Base-by-base conservation (phyloP, 73 alveolate species). In the Vitrella brassicaformis region DNA sequence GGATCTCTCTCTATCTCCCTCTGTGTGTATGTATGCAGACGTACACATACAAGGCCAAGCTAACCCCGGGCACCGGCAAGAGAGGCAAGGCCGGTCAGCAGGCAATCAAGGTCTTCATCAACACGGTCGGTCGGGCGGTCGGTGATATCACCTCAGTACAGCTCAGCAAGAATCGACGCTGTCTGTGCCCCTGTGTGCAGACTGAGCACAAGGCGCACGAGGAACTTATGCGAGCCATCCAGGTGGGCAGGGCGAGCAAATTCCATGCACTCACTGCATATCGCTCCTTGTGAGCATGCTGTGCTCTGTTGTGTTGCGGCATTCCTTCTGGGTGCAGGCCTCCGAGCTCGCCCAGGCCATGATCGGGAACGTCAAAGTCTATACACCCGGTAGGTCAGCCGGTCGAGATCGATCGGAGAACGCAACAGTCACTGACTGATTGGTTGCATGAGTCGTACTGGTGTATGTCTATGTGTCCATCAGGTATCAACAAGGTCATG, bases 51-150 rank as follows among this genome's bases (percentile, higher is more conserved):
- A 85, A 87, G 74, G 90, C 81, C 31, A 89, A 89, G 69, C 67
- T 89, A 56, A 66, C 47, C 10, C 92, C 92, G 1, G 95, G 95
- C 1, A 47, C 85, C 28, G 39, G 70, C n/a, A 89, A 89, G 80
- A 75, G 89, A 73, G 95, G 95, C 0, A 85, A 80, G 47, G 94
- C 91, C 19, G 79, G 22, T 8, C 56, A 39, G 56, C 56, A 39
- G 14, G 4, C 22, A 4, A 39, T 39, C 56, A 39, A 39, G 14
- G 22, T 39, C 22, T 8, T 39, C 22, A 4, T 39, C 56, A n/a
- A n/a, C n/a, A n/a, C n/a, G n/a, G n/a, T n/a, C n/a, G n/a, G n/a
- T n/a, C n/a, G n/a, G n/a, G n/a, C n/a, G n/a, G n/a, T n/a, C n/a
- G n/a, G n/a, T n/a, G n/a, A n/a, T n/a, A n/a, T n/a, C n/a, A n/a